phyloP scores from a whole-genome alignment of 192 early-diverging fungal species.

The Chytriomyces confervae region DNA sequence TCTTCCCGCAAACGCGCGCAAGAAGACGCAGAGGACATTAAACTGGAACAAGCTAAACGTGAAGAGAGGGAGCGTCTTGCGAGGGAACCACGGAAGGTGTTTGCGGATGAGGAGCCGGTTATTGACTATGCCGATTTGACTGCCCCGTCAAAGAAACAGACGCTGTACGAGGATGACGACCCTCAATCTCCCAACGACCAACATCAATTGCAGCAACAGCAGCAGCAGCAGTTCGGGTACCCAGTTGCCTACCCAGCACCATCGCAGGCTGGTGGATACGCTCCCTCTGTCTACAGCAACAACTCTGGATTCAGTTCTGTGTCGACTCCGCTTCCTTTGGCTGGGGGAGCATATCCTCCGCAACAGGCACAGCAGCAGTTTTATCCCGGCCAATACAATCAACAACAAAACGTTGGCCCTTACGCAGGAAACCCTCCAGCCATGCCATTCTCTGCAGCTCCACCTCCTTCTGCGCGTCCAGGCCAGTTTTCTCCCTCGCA shows the following conservation, averaged over 20 bases:
- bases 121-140: not conserved
- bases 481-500: too few species aligned
- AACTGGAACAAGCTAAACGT: not conserved
- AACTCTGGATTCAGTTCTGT: too few species aligned
- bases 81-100: not conserved
- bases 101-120: not conserved
- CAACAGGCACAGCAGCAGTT: too few species aligned
- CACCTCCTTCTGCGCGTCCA: too few species aligned
- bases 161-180: not conserved
- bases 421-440: too few species aligned
- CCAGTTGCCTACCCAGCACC: not conserved
- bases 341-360: too few species aligned
- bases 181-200: not conserved
- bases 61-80: not conserved
- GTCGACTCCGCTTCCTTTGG: too few species aligned
- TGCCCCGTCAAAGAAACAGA: not conserved
- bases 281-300: too few species aligned
- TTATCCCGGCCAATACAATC: too few species aligned
- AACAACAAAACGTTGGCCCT: too few species aligned
- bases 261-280: too few species aligned
- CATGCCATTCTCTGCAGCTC: too few species aligned
- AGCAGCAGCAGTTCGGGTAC: not conserved
- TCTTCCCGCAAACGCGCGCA: not conserved
- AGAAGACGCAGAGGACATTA: constrained; percentile 3
- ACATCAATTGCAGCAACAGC: not conserved